Percentiles rank a stretch among this genome's conserved stretches.
phyloP scores from a whole-genome alignment of 2,329 filamentous ascomycete species.

The Cladobotryum mycophilum region DNA sequence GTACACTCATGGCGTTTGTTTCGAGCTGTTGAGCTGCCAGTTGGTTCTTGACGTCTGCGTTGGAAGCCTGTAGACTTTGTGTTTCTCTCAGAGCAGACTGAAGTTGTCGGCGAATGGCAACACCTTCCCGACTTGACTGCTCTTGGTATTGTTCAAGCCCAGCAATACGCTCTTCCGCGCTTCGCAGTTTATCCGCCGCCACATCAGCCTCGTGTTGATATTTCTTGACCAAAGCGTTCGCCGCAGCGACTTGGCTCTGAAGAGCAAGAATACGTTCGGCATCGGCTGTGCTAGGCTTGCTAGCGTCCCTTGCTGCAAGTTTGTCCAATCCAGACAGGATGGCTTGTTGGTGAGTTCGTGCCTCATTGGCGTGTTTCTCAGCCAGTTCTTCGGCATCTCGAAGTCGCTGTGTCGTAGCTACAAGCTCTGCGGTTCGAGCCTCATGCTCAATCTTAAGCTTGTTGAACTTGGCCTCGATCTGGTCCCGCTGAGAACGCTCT shows the following conservation, averaged over 20 bases:
- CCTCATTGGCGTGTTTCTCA: conserved; percentile 81
- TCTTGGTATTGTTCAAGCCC: conserved; percentile 96
- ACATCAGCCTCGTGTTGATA: conserved; percentile 84
- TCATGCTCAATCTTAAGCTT: conserved; percentile 81
- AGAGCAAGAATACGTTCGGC: conserved; percentile 66
- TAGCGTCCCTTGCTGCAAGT: conserved; percentile 50
- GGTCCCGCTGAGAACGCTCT: conserved; percentile 69
- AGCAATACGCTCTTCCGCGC: conserved; percentile 92
- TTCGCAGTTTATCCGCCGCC: conserved; percentile 81
- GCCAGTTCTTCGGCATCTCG: conserved; percentile 83
- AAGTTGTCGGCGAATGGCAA: conserved; percentile 82
- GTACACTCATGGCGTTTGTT: conserved; percentile 85
- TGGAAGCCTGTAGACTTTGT: conserved; percentile 72
- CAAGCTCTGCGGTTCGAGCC: conserved; percentile 69
- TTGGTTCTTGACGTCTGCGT: conserved; percentile 74
- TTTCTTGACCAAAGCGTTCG: conserved; percentile 75
- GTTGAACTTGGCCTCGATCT: conserved; percentile 67
- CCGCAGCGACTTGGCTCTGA: conserved; percentile 70
- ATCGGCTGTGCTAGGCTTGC: conserved; percentile 41
- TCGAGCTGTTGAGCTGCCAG: conserved; percentile 84
- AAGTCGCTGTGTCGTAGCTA: conserved; percentile 64
- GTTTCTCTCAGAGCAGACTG: conserved; percentile 78
- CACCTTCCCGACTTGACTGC: conserved; percentile 87
- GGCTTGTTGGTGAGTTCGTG: conserved; percentile 74
- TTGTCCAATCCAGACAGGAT: conserved; percentile 78